Evolutionary conservation across 2,329 filamentous ascomycete genomes (phyloP).

Genomic region (Trichoderma simmonsii): DNA sequence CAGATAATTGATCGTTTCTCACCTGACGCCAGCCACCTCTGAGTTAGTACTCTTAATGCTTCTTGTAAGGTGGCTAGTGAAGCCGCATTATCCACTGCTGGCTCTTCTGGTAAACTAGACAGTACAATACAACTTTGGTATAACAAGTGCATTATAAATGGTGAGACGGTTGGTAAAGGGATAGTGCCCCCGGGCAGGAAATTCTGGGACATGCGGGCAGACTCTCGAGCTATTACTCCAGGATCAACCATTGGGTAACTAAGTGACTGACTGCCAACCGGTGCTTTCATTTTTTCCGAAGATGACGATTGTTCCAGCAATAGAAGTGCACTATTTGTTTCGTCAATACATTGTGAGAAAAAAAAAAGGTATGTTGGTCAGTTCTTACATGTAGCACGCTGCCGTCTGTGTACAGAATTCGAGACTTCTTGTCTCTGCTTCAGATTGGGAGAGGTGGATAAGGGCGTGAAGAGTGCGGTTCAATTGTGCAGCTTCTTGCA

Average conservation of each 20-base stretch:
- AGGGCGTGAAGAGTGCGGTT: neutral
- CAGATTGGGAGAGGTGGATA: neutral
- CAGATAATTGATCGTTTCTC: accelerated
- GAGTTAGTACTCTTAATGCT: neutral
- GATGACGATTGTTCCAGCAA: neutral
- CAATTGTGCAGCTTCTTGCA: neutral
- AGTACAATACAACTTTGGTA: neutral
- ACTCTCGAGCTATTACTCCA: neutral
- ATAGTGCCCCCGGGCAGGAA: neutral
- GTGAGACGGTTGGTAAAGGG: neutral
- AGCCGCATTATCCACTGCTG: neutral
- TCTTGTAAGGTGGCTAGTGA: neutral
- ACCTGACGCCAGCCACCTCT: neutral
- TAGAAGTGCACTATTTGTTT: neutral
- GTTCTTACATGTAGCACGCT: neutral
- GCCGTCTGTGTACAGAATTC: neutral
- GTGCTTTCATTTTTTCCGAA: neutral
- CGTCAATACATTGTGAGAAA: neutral
- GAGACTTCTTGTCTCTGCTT: neutral
- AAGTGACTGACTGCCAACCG: neutral
- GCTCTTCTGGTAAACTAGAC: neutral
- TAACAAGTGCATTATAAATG: neutral
- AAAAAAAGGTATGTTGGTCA: neutral
- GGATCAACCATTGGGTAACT: neutral
- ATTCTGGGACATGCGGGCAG: neutral